These are phyloP conservation scores for grape (Vitis vinifera) DNA, from an alignment of 164 flowering plant genomes.

Conservation along the genomic window ASM3070453v1 NC_081820.1:22844001-22844500, in stretches of 20 bases:
- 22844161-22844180: conserved; percentile 3
- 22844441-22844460: conserved; percentile 15
- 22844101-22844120: background rate
- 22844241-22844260: conserved; percentile 9
- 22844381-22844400: conserved; percentile 6
- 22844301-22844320: conserved; percentile 8
- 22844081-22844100: background rate
- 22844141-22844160: background rate
- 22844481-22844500: conserved; percentile 10
- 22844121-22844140: conserved; percentile 10
- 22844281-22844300: background rate
- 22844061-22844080: background rate
- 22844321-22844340: conserved; percentile 1
- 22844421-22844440: conserved; percentile 4
- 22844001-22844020: background rate
- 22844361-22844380: conserved; percentile 9
- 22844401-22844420: background rate
- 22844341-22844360: conserved; percentile 12
- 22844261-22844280: conserved; percentile 7
- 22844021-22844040: conserved; percentile 1
- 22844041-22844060: conserved; percentile 6
- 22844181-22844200: background rate
- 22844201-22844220: conserved; percentile 6
- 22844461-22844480: conserved; percentile 18
- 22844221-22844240: conserved; percentile 2